phyloP scores from a whole-genome alignment of 192 early-diverging fungal genomes.

The Coemansia javaensis region DNA sequence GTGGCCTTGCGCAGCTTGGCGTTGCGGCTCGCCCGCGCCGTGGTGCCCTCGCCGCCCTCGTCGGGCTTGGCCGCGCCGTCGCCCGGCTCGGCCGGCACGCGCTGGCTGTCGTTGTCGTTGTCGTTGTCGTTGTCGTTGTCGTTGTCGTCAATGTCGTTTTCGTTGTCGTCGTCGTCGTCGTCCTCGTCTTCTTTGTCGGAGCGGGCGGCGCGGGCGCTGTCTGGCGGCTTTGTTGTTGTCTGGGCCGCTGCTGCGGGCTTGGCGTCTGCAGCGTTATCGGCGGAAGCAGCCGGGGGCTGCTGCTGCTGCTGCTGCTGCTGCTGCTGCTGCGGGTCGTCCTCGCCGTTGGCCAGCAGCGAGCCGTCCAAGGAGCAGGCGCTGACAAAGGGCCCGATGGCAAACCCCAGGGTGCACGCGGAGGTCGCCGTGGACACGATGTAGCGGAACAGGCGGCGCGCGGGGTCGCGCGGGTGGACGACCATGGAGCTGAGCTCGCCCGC shows the following conservation, averaged over 20 bases:
- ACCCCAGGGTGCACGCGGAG: conserved; percentile 66
- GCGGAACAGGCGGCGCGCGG: conserved; percentile 57
- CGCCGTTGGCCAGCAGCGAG: conserved; percentile 13
- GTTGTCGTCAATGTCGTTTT: too few species aligned
- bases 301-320: too few species aligned
- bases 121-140: not conserved
- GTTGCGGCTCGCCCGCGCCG: conserved; percentile 3
- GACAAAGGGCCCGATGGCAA: conserved; percentile 65
- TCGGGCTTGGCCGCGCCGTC: not conserved
- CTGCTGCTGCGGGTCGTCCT: too few species aligned
- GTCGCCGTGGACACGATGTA: conserved; percentile 66
- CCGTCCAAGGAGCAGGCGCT: conserved; percentile 40
- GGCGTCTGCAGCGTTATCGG: too few species aligned
- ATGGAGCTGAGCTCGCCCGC: conserved; percentile 68
- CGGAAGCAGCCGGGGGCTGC: too few species aligned
- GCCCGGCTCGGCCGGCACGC: not conserved
- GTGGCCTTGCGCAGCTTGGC: conserved; percentile 22
- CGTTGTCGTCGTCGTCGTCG: too few species aligned
- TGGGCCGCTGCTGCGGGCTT: too few species aligned
- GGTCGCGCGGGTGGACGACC: conserved; percentile 58
- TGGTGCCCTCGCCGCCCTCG: conserved; percentile 1
- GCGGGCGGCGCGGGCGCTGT: too few species aligned
- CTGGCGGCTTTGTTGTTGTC: too few species aligned
- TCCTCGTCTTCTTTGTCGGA: too few species aligned
- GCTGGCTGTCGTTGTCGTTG: not conserved